phyloP scores from a whole-genome alignment of 169 alveolate species.

The Plasmodium adleri region DNA sequence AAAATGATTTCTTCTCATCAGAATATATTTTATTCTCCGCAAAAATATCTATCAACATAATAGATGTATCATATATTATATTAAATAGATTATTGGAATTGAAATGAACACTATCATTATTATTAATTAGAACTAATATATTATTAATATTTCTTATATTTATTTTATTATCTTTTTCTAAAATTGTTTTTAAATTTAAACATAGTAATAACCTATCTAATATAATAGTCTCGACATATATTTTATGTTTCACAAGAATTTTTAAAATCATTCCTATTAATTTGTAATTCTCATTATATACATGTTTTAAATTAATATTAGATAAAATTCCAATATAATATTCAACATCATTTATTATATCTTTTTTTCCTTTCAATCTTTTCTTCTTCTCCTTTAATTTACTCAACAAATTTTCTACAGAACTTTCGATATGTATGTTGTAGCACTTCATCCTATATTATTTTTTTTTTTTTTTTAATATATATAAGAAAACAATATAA shows the following conservation, averaged over 20 bases:
- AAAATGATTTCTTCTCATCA: background rate
- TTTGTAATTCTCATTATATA: constrained; percentile 39
- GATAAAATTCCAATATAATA: constrained; percentile 45
- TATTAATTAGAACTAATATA: constrained; percentile 28
- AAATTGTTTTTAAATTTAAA: constrained; percentile 33
- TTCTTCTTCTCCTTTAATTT: constrained; percentile 9
- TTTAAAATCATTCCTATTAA: constrained; percentile 24
- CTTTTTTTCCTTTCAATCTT: constrained; percentile 6
- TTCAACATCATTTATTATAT: constrained; percentile 20
- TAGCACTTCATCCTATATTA: background rate
- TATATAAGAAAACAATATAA: background rate
- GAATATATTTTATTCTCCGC: constrained; percentile 14
- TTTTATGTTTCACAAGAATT: constrained; percentile 2
- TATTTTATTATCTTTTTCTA: constrained; percentile 26
- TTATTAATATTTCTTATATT: constrained; percentile 31
- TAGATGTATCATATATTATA: constrained; percentile 12
- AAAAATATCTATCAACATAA: constrained; percentile 20
- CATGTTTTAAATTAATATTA: constrained; percentile 59
- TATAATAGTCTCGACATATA: constrained; percentile 34
- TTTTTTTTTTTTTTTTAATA: background rate
- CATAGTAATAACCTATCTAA: constrained; percentile 21
- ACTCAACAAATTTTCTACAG: constrained; percentile 11
- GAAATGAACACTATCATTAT: constrained; percentile 7
- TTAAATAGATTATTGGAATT: constrained; percentile 42
- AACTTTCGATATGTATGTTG: background rate